phyloP scores from a whole-genome alignment of 2,329 filamentous ascomycete genomes.

The Lasiodiplodia hormozganensis region DNA sequence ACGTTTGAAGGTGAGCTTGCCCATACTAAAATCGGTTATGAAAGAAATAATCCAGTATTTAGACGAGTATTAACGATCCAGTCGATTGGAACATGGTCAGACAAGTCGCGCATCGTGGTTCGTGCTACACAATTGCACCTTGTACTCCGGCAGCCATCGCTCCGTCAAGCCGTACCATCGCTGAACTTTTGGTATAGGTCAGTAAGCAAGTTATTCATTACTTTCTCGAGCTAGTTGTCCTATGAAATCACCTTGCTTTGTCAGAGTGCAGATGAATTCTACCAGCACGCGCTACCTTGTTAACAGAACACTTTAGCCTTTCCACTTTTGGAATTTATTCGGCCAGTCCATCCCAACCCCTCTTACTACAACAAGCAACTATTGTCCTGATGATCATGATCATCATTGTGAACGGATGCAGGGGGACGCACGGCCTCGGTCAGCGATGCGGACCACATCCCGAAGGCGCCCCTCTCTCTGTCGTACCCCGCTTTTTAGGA shows the following conservation, averaged over 20 bases:
- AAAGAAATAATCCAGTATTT: background rate
- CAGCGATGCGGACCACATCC: background rate
- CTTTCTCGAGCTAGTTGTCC: too few relatives aligned
- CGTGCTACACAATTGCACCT: too few relatives aligned
- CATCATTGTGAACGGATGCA: background rate
- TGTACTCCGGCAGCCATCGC: too few relatives aligned
- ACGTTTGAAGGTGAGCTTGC: background rate
- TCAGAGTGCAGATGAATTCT: too few relatives aligned
- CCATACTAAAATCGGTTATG: too few relatives aligned
- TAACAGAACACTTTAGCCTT: too few relatives aligned
- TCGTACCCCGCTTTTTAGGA: too few relatives aligned
- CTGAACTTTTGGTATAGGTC: background rate
- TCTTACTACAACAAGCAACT: background rate
- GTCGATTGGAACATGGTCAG: background rate
- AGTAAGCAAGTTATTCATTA: too few relatives aligned
- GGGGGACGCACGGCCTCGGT: background rate
- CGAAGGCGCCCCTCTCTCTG: background rate
- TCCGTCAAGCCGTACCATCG: background rate
- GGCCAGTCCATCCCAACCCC: background rate
- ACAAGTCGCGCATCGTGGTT: background rate
- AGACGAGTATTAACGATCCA: background rate
- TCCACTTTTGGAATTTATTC: too few relatives aligned
- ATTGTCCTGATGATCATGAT: background rate
- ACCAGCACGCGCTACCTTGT: too few relatives aligned
- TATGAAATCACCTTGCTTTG: too few relatives aligned